phyloP scores from a whole-genome alignment of 768 basidiomycete genomes.

The Rhodotorula diobovata region DNA sequence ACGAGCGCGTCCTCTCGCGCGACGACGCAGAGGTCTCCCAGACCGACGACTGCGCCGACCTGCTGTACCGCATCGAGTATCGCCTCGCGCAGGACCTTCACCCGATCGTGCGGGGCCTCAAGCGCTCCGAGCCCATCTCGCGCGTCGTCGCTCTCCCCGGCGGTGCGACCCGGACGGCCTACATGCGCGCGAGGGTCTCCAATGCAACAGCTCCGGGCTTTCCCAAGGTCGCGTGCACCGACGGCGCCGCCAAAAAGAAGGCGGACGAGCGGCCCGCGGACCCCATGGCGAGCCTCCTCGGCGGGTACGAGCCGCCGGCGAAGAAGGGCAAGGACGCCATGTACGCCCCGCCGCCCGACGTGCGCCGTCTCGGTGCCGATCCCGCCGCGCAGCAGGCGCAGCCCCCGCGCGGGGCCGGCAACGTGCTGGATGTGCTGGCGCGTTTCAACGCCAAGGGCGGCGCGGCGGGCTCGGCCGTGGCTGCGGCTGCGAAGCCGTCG shows the following conservation, averaged over 20 bases:
- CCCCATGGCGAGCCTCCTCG: conserved; percentile 9
- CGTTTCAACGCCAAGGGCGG: neutral
- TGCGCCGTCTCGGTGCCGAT: conserved; percentile 11
- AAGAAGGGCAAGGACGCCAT: conserved; percentile 24
- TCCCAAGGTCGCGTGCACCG: neutral
- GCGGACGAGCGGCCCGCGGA: neutral
- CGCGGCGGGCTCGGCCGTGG: too few species aligned
- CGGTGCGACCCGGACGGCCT: conserved; percentile 21
- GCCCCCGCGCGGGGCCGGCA: neutral
- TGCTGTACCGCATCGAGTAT: conserved; percentile 34
- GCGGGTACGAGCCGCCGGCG: conserved; percentile 7
- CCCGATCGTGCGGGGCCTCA: conserved; percentile 16
- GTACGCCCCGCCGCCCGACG: conserved; percentile 20
- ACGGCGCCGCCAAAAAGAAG: neutral
- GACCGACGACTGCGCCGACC: conserved; percentile 1
- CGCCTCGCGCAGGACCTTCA: conserved; percentile 33
- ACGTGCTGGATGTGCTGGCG: neutral
- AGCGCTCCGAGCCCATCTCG: neutral
- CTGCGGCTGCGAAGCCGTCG: neutral
- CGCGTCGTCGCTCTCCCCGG: neutral
- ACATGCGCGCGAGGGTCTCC: conserved; percentile 23
- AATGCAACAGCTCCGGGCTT: conserved; percentile 19
- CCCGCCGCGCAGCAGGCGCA: neutral
- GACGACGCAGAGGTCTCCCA: conserved; percentile 28
- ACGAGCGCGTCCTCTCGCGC: conserved; percentile 1